Percentiles rank a stretch among this genome's conserved stretches.
Conservation (phyloP, 192 early-diverging fungal species). For the Bifiguratus adelaidae region DNA sequence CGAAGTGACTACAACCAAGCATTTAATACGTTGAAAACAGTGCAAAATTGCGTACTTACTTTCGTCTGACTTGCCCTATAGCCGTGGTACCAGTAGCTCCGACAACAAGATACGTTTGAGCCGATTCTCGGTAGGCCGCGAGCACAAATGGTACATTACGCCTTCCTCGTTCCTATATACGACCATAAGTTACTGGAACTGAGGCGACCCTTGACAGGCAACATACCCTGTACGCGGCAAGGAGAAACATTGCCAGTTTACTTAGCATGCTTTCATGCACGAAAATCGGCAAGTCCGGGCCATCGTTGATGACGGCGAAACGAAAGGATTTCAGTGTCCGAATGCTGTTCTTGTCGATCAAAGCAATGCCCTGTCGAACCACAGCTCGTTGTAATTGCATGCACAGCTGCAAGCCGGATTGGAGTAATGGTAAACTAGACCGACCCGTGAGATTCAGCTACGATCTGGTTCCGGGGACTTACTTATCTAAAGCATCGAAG, state of each 20-base stretch:
- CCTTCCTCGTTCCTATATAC: constrained; percentile 53
- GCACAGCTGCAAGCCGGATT: constrained; percentile 55
- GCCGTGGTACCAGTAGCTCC: constrained; percentile 45
- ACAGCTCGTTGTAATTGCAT: constrained; percentile 68
- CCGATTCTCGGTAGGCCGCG: constrained; percentile 51
- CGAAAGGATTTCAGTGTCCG: constrained; percentile 67
- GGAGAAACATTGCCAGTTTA: constrained; percentile 75
- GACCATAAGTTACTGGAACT: background rate
- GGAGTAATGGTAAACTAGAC: constrained; percentile 18
- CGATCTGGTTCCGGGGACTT: background rate
- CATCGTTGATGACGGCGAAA: constrained; percentile 56
- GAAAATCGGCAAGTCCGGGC: constrained; percentile 38
- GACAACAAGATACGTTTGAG: constrained; percentile 56
- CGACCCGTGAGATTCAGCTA: background rate
- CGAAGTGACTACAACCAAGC: constrained; percentile 51
- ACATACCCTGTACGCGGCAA: constrained; percentile 61
- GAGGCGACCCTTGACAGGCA: background rate
- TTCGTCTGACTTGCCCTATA: constrained; percentile 32
- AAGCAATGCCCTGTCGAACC: constrained; percentile 63
- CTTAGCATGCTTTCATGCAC: constrained; percentile 50
- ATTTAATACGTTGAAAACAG: background rate
- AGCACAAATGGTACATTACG: constrained; percentile 70
- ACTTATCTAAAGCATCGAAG: constrained; percentile 72
- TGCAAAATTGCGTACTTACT: constrained; percentile 17
- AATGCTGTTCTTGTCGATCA: constrained; percentile 73